Base-by-base conservation (phyloP, 768 basidiomycete species). In the Termitomyces sp. region DNA sequence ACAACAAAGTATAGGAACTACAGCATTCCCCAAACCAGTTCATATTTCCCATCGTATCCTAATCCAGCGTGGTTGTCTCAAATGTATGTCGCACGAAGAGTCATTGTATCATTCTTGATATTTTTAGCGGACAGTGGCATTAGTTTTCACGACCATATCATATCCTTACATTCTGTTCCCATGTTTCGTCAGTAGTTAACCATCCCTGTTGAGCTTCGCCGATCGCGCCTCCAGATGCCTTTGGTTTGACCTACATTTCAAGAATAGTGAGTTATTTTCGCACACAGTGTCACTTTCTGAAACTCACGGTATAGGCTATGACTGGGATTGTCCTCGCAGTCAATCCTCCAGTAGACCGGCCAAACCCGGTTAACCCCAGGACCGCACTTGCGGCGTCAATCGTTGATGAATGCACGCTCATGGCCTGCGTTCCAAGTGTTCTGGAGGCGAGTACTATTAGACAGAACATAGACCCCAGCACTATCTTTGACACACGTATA, bases 361-460 rank as follows among this genome's bases (percentile, higher is more conserved):
- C 40, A 30, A 54, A 34, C 30, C 52, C 52, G 16, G 14, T 54
- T 16, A 54, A 42, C 16, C 25, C 52, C 5, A 41, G 30, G 14
- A 19, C 17, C 35, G 52, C n/a, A 34, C 19, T 54, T 17, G 27
- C 28, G n/a, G 40, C 52, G 23, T 39, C 42, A 25, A 8, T 30
- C 19, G 32, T 19, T 21, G 55, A 56, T 49, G 17, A n/a, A 19
- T 56, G 55, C 28, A 56, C 55, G 17, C 34, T 56, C 44, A 40
- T 56, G 44, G 45, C 55, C 23, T 56, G 46, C 27, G 55, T 56
- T 30, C 55, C 55, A 5, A 56, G 55, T 34, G n/a, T 56, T n/a
- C 35, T 56, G 30, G 55, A 56, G 55, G 55, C 49, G 35, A 17
- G 47, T 16, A n/a, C n/a, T n/a, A n/a, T n/a, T n/a, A 39, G 14